phyloP scores from a whole-genome alignment of 805 yeast genomes.

The Metschnikowia similis region DNA sequence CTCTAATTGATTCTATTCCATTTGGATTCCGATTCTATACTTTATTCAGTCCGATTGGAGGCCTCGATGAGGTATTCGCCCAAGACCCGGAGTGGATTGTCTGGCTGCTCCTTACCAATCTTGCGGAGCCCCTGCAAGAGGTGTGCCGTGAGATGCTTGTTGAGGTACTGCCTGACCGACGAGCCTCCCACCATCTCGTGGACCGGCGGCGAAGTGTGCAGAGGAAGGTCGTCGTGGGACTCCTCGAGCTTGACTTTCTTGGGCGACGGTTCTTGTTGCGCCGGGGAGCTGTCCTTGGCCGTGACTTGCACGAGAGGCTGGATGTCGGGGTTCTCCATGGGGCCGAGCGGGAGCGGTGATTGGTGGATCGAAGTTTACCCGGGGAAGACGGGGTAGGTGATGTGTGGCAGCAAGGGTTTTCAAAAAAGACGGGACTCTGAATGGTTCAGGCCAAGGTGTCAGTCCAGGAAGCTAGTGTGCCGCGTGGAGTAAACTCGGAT shows the following conservation, averaged over 20 bases:
- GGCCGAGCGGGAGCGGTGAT: no score
- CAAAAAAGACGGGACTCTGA: no score
- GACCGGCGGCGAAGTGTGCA: slow-evolving; percentile 24
- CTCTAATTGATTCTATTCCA: not conserved
- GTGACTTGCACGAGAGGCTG: slow-evolving; percentile 1
- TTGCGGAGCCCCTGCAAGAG: slow-evolving; percentile 59
- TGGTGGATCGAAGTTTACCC: no score
- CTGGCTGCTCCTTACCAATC: slow-evolving; percentile 49
- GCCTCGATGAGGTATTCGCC: slow-evolving; percentile 50
- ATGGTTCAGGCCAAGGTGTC: no score
- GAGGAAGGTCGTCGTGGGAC: not conserved
- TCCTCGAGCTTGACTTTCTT: slow-evolving; percentile 1
- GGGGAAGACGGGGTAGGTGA: no score
- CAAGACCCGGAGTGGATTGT: slow-evolving; percentile 48
- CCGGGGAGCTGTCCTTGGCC: not conserved
- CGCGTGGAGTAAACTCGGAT: no score
- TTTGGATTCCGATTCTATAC: no score
- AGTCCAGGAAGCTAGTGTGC: no score
- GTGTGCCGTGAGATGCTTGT: slow-evolving; percentile 58
- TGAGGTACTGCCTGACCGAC: slow-evolving; percentile 63
- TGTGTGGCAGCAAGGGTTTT: no score
- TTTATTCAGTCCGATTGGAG: slow-evolving; percentile 1
- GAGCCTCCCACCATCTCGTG: slow-evolving; percentile 67
- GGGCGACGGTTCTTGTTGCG: not conserved
- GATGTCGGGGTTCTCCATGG: not conserved